Percentiles rank a stretch among this genome's conserved stretches.
Conservation (phyloP, 495 filamentous ascomycete genomes). For the Trichocladium uniseriatum region DNA sequence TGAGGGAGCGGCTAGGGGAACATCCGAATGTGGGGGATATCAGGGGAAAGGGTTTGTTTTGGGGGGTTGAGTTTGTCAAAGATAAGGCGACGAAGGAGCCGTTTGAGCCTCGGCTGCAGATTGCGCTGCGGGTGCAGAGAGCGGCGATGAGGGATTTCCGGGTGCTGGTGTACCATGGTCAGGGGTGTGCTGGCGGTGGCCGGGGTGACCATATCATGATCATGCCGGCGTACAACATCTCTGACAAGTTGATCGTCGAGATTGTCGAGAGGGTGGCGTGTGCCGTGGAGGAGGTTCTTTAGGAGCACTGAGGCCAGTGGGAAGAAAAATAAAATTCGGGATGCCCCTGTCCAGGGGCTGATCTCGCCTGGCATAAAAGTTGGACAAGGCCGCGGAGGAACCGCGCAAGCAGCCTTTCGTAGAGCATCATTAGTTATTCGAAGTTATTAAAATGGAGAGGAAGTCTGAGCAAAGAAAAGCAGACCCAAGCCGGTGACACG, state of each 20-base stretch:
- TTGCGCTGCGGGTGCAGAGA: slow-evolving; percentile 43
- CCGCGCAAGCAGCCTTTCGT: too few species aligned
- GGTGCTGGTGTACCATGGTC: slow-evolving; percentile 58
- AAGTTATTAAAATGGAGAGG: too few species aligned
- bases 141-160: slow-evolving; percentile 40
- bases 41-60: slow-evolving; percentile 54
- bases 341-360: too few species aligned
- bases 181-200: slow-evolving; percentile 54
- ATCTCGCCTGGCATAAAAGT: too few species aligned
- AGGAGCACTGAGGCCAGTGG: background rate
- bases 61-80: slow-evolving; percentile 49
- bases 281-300: slow-evolving; percentile 15
- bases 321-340: background rate
- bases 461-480: too few species aligned
- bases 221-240: slow-evolving; percentile 28
- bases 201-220: slow-evolving; percentile 65
- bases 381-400: too few species aligned
- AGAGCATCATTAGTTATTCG: too few species aligned
- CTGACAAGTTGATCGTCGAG: slow-evolving; percentile 2
- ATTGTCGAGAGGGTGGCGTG: slow-evolving; percentile 14
- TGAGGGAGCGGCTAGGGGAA: slow-evolving; percentile 32
- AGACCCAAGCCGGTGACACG: background rate
- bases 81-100: slow-evolving; percentile 43
- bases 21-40: slow-evolving; percentile 54
- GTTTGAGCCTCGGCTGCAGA: slow-evolving; percentile 31